A percentile compares a stretch with the other conserved stretches of the same genome.
phyloP scores from a whole-genome alignment of 257 asterid genomes.

The Marsdenia floribunda region DNA sequence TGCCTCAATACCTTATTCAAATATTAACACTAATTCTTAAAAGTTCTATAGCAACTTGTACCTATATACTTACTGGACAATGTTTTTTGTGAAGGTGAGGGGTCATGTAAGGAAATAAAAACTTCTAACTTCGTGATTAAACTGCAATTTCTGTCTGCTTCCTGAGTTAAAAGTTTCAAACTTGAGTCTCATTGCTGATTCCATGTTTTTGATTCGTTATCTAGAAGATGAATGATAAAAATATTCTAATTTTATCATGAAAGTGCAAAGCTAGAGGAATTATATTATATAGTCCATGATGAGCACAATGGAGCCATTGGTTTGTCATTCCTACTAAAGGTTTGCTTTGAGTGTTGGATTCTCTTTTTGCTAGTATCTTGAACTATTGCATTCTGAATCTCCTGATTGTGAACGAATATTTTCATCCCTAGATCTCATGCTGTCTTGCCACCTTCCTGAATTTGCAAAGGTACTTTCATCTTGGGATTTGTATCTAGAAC shows the following conservation, averaged over 20 bases:
- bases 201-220: not conserved
- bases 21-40: not conserved
- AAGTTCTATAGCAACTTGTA: not conserved
- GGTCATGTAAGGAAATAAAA: slow-evolving; percentile 2
- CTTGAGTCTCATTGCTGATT: not conserved
- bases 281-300: not conserved
- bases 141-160: slow-evolving; percentile 14
- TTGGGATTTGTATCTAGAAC: slow-evolving; percentile 13
- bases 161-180: not conserved
- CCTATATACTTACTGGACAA: not conserved
- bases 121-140: not conserved
- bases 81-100: slow-evolving; percentile 2
- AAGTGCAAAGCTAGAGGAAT: not conserved
- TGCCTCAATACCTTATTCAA: not conserved
- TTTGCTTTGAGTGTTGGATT: slow-evolving; percentile 8
- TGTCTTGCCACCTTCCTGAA: slow-evolving; percentile 14
- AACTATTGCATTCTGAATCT: slow-evolving; percentile 15
- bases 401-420: slow-evolving; percentile 15
- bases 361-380: slow-evolving; percentile 11
- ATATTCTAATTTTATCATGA: slow-evolving; percentile 11
- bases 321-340: slow-evolving; percentile 4
- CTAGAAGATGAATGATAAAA: not conserved
- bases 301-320: not conserved
- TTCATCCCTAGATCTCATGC: slow-evolving; percentile 5
- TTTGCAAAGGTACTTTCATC: slow-evolving; percentile 9